Evolutionary conservation across 495 filamentous ascomycete genomes (phyloP).

Genomic region (Xylaria scruposa): DNA sequence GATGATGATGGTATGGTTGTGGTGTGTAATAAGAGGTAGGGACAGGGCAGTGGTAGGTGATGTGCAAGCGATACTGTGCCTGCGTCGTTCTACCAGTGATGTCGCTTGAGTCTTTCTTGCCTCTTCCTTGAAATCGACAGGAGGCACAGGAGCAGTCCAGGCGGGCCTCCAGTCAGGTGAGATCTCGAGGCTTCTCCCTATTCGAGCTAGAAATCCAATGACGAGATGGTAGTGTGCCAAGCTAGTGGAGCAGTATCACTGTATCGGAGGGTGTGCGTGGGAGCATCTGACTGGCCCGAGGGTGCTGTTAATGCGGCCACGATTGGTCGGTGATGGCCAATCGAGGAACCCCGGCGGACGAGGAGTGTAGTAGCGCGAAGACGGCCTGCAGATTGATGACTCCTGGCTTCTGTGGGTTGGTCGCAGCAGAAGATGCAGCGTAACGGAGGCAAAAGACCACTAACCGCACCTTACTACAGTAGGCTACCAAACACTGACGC

Average conservation of each 20-base stretch:
- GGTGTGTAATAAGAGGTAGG: background rate
- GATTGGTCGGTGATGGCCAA: slow-evolving; percentile 26
- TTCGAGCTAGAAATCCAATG: slow-evolving; percentile 38
- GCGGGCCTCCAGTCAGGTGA: slow-evolving; percentile 35
- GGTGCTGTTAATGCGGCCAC: slow-evolving; percentile 32
- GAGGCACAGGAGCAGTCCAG: slow-evolving; percentile 18
- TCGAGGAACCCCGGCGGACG: slow-evolving; percentile 11
- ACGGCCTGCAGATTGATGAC: slow-evolving; percentile 27
- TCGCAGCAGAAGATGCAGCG: slow-evolving; percentile 32
- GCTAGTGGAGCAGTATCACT: slow-evolving; percentile 41
- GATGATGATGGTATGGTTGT: slow-evolving; percentile 6
- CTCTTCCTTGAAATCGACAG: background rate
- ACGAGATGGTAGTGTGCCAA: slow-evolving; percentile 31
- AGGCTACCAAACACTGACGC: background rate
- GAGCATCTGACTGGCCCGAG: slow-evolving; percentile 35
- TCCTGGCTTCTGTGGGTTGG: slow-evolving; percentile 8
- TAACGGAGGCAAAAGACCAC: slow-evolving; percentile 8
- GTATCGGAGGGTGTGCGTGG: slow-evolving; percentile 36
- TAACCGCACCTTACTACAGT: background rate
- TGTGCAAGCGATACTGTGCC: slow-evolving; percentile 1
- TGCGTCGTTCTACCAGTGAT: background rate
- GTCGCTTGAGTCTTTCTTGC: background rate
- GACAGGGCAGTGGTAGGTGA: background rate
- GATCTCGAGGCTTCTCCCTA: slow-evolving; percentile 30
- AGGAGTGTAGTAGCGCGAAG: slow-evolving; percentile 27